phyloP scores from a whole-genome alignment of 768 basidiomycete species.

The Leccinum olivaceopallidum region DNA sequence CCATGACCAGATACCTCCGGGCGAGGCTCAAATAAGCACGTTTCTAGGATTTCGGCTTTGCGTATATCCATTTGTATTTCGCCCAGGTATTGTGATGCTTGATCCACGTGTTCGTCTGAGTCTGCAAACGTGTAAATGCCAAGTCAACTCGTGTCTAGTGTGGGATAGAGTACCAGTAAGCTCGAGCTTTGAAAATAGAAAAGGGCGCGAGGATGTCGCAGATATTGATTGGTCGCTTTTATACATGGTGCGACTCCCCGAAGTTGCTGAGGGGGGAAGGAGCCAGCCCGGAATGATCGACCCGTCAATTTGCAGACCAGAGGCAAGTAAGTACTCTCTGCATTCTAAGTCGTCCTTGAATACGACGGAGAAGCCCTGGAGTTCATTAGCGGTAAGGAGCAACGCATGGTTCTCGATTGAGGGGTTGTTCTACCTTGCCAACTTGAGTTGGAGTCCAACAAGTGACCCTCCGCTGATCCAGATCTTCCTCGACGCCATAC shows the following conservation, averaged over 20 bases:
- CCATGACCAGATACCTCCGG: not conserved
- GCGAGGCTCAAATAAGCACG: accelerated
- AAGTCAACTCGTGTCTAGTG: too few species aligned
- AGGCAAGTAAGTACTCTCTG: conserved; percentile 12
- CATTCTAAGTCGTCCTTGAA: conserved; percentile 15
- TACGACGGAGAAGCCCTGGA: conserved; percentile 28
- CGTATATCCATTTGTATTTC: conserved; percentile 20
- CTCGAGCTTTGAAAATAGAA: conserved; percentile 30
- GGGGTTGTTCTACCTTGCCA: conserved; percentile 21
- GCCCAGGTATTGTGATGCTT: conserved; percentile 20
- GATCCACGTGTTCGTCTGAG: conserved; percentile 25
- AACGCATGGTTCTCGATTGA: not conserved
- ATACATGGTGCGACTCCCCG: conserved; percentile 4
- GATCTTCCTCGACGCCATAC: conserved; percentile 24
- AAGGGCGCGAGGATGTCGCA: conserved; percentile 19
- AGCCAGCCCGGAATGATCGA: conserved; percentile 4
- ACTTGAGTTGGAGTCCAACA: conserved; percentile 33
- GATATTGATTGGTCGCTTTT: conserved; percentile 10
- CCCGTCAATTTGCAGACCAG: conserved; percentile 22
- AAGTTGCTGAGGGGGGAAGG: not conserved
- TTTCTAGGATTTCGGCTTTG: not conserved
- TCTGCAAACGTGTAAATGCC: conserved; percentile 22
- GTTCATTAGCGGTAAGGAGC: conserved; percentile 2
- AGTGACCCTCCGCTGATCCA: conserved; percentile 18
- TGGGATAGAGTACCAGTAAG: conserved; percentile 27